Conservation (phyloP, 169 alveolate genomes). For the Plasmodium falciparum region DNA sequence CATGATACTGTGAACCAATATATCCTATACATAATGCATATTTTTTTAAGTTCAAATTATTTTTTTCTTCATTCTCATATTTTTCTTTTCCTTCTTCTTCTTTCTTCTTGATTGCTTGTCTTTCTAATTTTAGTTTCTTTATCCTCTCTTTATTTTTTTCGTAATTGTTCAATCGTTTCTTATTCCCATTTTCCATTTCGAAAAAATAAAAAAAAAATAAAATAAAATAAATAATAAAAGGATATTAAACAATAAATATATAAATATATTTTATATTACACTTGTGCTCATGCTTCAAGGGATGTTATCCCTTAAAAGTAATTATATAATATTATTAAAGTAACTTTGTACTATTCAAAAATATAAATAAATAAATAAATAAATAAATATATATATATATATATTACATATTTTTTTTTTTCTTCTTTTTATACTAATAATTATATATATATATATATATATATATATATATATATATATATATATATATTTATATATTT, state of each 20-base stretch:
- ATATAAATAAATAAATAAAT: background rate
- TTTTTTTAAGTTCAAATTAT: conserved; percentile 44
- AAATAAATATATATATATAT: background rate
- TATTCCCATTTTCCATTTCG: background rate
- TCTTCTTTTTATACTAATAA: too few species aligned
- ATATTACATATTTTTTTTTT: too few species aligned
- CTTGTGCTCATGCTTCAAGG: background rate
- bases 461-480: background rate
- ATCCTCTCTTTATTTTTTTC: conserved; percentile 24
- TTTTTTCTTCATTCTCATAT: background rate
- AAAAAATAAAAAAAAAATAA: too few species aligned
- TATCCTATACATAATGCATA: conserved; percentile 83
- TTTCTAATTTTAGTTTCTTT: conserved; percentile 28
- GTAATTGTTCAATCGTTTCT: conserved; percentile 15
- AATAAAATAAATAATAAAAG: too few species aligned
- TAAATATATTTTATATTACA: background rate
- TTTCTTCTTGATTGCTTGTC: conserved; percentile 3
- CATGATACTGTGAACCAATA: conserved; percentile 87
- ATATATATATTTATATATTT: background rate
- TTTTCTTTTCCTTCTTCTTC: conserved; percentile 6
- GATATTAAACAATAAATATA: background rate
- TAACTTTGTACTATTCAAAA: background rate
- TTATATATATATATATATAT: too few species aligned
- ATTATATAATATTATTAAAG: background rate
- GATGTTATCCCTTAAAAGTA: background rate